These are phyloP conservation scores for Coccinonectria pachysandricola DNA, from an alignment of 2,329 filamentous ascomycete species.

Conservation along the genomic window DNA sequence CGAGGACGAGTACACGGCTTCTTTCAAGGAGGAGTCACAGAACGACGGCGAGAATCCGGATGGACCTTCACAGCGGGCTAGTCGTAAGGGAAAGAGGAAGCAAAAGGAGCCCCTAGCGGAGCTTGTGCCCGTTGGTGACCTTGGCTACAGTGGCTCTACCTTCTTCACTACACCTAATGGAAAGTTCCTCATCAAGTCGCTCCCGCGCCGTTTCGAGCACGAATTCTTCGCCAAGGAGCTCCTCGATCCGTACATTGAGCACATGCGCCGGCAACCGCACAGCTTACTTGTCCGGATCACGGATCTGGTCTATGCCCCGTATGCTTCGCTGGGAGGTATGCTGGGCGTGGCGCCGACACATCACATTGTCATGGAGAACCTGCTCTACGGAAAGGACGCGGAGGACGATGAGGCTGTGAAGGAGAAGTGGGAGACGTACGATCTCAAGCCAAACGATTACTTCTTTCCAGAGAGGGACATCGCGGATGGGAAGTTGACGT, in stretches of 20 bases:
- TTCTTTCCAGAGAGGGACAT: slow-evolving; percentile 69
- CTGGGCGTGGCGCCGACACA: slow-evolving; percentile 55
- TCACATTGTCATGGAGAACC: slow-evolving; percentile 71
- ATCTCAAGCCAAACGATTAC: slow-evolving; percentile 64
- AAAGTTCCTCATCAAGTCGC: slow-evolving; percentile 61
- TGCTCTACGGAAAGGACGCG: slow-evolving; percentile 49
- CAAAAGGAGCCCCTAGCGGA: slow-evolving; percentile 19
- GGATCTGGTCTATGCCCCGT: slow-evolving; percentile 51
- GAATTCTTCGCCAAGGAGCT: slow-evolving; percentile 59
- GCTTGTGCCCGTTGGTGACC: slow-evolving; percentile 51
- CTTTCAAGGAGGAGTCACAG: slow-evolving; percentile 31
- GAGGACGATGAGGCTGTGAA: slow-evolving; percentile 24
- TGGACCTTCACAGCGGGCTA: neutral
- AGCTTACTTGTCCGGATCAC: slow-evolving; percentile 62
- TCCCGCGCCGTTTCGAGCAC: slow-evolving; percentile 60
- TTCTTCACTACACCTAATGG: slow-evolving; percentile 59
- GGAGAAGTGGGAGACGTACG: slow-evolving; percentile 56
- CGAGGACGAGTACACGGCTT: slow-evolving; percentile 29
- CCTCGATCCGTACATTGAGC: slow-evolving; percentile 50
- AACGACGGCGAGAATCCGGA: slow-evolving; percentile 12
- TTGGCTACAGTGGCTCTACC: slow-evolving; percentile 67
- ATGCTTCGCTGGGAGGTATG: slow-evolving; percentile 46
- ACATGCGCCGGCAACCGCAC: slow-evolving; percentile 49
- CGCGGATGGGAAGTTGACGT: slow-evolving; percentile 50
- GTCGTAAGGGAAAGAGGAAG: slow-evolving; percentile 23